Conservation (phyloP, 495 filamentous ascomycete genomes). For the Tetracladium setigerum region DNA sequence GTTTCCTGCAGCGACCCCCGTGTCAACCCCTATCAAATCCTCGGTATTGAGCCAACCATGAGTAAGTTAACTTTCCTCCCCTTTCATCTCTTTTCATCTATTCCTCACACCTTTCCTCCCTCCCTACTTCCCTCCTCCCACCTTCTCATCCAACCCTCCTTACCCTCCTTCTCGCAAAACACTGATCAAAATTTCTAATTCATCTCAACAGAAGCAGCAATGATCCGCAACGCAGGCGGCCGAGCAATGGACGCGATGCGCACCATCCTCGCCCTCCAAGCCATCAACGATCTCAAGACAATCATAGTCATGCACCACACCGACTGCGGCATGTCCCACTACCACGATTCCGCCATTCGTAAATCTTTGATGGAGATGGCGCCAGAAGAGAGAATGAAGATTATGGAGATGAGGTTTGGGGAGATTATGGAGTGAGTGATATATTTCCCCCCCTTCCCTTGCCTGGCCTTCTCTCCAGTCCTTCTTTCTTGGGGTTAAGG, state of each 20-base stretch:
- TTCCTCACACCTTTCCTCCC: too few species aligned
- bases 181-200: too few species aligned
- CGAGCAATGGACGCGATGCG: slow-evolving; percentile 22
- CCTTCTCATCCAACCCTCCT: too few species aligned
- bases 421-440: slow-evolving; percentile 22
- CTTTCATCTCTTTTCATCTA: too few species aligned
- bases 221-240: slow-evolving; percentile 27
- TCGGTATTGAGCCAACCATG: slow-evolving; percentile 22
- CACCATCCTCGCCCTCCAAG: slow-evolving; percentile 20
- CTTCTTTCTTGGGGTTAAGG: too few species aligned
- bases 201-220: slow-evolving; percentile 14
- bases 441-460: too few species aligned
- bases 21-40: slow-evolving; percentile 25
- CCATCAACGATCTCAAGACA: slow-evolving; percentile 19
- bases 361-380: slow-evolving; percentile 19
- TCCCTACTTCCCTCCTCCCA: too few species aligned
- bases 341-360: slow-evolving; percentile 18
- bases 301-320: slow-evolving; percentile 23
- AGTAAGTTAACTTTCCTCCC: too few species aligned
- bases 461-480: too few species aligned
- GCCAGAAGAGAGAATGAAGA: slow-evolving; percentile 15
- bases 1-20: slow-evolving; percentile 25
- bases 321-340: slow-evolving; percentile 26
- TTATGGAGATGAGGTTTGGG: slow-evolving; percentile 21
- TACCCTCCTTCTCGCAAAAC: too few species aligned